These are phyloP conservation scores for Hygrophila difformis DNA, from an alignment of 257 asterid genomes.

Conservation along the genomic window DNA sequence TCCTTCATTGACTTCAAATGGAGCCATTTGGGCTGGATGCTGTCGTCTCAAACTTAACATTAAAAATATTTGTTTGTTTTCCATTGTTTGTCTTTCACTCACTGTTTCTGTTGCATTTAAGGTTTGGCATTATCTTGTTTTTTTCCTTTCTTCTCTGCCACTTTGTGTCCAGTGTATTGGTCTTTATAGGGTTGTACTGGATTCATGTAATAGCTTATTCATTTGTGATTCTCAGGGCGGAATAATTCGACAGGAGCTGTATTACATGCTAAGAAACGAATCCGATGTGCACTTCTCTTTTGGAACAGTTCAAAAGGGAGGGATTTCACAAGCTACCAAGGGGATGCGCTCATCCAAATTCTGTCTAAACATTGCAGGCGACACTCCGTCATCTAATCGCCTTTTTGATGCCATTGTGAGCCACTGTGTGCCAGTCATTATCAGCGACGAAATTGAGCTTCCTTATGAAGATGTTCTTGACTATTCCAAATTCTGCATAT, in stretches of 20 bases:
- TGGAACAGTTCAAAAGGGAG: slow-evolving; percentile 40
- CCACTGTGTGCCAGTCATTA: slow-evolving; percentile 52
- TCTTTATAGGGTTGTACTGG: too few species aligned
- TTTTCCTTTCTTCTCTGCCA: too few species aligned
- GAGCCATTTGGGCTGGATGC: not conserved
- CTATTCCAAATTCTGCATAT: slow-evolving; percentile 42
- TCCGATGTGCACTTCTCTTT: slow-evolving; percentile 54
- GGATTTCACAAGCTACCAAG: slow-evolving; percentile 30
- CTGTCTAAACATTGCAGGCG: slow-evolving; percentile 71
- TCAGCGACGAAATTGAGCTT: slow-evolving; percentile 55
- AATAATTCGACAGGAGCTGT: slow-evolving; percentile 45
- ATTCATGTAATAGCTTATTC: too few species aligned
- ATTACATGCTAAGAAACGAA: slow-evolving; percentile 47
- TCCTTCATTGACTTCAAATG: too few species aligned
- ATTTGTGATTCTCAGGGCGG: slow-evolving; percentile 42
- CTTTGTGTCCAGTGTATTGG: too few species aligned
- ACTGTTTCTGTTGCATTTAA: too few species aligned
- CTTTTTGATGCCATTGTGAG: slow-evolving; percentile 58
- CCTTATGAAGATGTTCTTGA: slow-evolving; percentile 52
- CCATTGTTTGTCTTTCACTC: not conserved
- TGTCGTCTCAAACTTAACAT: not conserved
- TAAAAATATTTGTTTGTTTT: too few species aligned
- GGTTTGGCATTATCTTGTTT: too few species aligned
- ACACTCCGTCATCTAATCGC: slow-evolving; percentile 63
- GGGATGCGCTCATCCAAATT: slow-evolving; percentile 60